phyloP scores from a whole-genome alignment of 495 filamentous ascomycete genomes.

The Penicillium cataractarum region DNA sequence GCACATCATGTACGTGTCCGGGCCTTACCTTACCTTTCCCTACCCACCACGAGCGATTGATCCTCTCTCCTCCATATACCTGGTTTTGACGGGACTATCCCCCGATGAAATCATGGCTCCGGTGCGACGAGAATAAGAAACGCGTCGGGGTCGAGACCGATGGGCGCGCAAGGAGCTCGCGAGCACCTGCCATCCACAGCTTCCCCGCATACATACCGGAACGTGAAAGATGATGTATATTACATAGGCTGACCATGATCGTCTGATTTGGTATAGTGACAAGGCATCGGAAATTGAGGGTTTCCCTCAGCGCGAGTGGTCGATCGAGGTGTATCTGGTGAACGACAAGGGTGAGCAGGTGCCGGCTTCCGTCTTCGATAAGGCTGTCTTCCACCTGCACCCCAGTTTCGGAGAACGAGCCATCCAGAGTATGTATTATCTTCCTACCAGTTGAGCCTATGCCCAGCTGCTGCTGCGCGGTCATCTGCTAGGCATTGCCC shows the following conservation, averaged over 20 bases:
- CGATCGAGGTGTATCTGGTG: conserved; percentile 62
- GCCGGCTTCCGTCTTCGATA: conserved; percentile 83
- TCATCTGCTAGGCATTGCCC: neutral
- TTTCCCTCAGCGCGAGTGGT: conserved; percentile 83
- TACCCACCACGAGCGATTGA: conserved; percentile 7
- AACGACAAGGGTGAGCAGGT: conserved; percentile 67
- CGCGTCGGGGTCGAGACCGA: neutral
- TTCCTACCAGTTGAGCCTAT: neutral
- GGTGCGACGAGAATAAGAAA: neutral
- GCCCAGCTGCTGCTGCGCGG: neutral
- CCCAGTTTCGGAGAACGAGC: conserved; percentile 83
- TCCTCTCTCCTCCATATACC: neutral
- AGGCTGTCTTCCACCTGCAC: conserved; percentile 88
- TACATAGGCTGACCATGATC: conserved; percentile 12
- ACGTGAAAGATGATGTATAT: neutral
- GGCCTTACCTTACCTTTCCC: conserved; percentile 13
- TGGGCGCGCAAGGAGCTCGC: neutral
- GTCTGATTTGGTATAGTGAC: conserved; percentile 36
- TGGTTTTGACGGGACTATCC: neutral
- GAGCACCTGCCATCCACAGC: neutral
- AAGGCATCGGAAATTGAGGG: conserved; percentile 79
- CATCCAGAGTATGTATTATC: conserved; percentile 69
- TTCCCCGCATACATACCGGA: conserved; percentile 13
- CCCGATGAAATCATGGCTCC: neutral
- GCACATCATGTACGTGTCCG: conserved; percentile 72